phyloP scores from a whole-genome alignment of 2,329 filamentous ascomycete genomes.

The Fusarium tupiense region DNA sequence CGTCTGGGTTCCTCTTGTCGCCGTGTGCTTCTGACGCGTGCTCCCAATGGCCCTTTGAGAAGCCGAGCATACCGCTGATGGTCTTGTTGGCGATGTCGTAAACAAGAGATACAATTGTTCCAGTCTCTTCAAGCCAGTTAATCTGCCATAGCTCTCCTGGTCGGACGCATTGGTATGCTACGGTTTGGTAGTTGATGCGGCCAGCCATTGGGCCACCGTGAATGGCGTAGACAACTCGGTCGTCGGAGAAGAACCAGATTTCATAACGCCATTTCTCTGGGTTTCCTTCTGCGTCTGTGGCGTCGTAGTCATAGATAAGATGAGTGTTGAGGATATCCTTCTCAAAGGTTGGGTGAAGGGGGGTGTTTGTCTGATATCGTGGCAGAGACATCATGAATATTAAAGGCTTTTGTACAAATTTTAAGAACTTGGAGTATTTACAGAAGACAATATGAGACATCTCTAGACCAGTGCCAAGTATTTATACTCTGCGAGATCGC shows the following conservation, averaged over 20 bases:
- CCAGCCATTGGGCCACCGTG: slow-evolving; percentile 69
- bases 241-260: slow-evolving; percentile 67
- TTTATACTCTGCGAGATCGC: neutral
- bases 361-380: slow-evolving; percentile 40
- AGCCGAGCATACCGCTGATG: slow-evolving; percentile 63
- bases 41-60: slow-evolving; percentile 67
- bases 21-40: slow-evolving; percentile 60
- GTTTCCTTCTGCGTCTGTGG: slow-evolving; percentile 56
- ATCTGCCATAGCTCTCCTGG: slow-evolving; percentile 68
- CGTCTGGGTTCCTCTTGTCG: slow-evolving; percentile 62
- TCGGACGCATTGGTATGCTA: slow-evolving; percentile 66
- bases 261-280: slow-evolving; percentile 70
- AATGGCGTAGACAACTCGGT: slow-evolving; percentile 66
- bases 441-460: accelerated
- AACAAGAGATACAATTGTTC: slow-evolving; percentile 64
- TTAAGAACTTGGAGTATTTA: neutral
- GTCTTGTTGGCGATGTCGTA: slow-evolving; percentile 62
- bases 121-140: slow-evolving; percentile 70
- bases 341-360: slow-evolving; percentile 47
- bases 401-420: accelerated
- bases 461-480: accelerated
- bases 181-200: slow-evolving; percentile 62
- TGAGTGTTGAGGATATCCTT: slow-evolving; percentile 63
- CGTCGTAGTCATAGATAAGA: slow-evolving; percentile 66
- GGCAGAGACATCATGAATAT: slow-evolving; percentile 31